Evolutionary conservation across 192 early-diverging fungal genomes (phyloP).

Genomic region (Mortierella claussenii): DNA sequence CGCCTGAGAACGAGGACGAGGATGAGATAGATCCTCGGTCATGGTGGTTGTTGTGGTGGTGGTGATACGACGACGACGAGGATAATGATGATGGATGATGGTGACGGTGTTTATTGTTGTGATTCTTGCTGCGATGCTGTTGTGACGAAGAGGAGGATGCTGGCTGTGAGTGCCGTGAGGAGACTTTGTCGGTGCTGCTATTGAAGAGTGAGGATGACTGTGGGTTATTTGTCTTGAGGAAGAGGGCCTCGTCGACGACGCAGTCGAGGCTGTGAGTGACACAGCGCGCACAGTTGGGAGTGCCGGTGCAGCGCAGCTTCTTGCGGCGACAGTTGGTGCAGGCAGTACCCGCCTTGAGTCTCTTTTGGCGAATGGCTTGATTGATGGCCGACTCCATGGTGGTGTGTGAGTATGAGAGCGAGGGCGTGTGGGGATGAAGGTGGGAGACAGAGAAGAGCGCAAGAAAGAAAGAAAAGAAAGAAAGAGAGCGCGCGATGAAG

Average conservation of each 20-base stretch:
- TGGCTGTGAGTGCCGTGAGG: conserved; percentile 2
- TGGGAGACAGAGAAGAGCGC: too few relatives aligned
- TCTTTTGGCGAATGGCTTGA: conserved; percentile 34
- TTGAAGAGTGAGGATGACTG: too few relatives aligned
- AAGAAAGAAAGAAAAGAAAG: too few relatives aligned
- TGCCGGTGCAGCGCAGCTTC: conserved; percentile 48
- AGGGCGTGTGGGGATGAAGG: neutral
- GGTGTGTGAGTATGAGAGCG: neutral
- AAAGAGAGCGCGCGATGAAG: too few relatives aligned
- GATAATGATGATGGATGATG: too few relatives aligned
- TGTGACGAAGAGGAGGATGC: conserved; percentile 12
- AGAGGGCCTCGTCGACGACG: conserved; percentile 48
- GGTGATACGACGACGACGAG: neutral
- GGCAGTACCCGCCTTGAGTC: conserved; percentile 49
- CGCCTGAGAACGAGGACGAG: conserved; percentile 19
- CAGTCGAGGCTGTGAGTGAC: conserved; percentile 45
- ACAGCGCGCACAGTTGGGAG: conserved; percentile 41
- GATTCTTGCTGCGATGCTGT: conserved; percentile 14
- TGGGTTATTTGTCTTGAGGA: conserved; percentile 50
- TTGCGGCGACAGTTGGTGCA: conserved; percentile 54
- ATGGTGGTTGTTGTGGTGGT: conserved; percentile 18
- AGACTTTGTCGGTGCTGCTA: conserved; percentile 17
- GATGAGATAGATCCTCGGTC: conserved; percentile 28
- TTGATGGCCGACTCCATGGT: neutral
- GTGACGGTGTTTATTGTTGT: neutral